Base-by-base conservation (phyloP, 2,329 filamentous ascomycete genomes). In the Alternaria burnsii region DNA sequence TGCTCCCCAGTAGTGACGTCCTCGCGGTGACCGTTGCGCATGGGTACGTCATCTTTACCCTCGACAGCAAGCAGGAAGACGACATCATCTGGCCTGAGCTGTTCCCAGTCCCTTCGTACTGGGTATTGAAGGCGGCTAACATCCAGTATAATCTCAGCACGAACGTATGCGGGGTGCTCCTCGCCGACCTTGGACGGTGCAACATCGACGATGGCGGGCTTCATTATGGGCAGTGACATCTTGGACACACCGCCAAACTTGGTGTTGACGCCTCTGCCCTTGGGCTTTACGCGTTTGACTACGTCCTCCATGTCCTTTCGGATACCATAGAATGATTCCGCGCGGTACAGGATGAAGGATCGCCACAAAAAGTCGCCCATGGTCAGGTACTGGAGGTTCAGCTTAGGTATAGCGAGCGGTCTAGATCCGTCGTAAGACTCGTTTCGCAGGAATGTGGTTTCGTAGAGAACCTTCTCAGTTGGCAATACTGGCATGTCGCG, bases 281-380 rank as follows among this genome's bases (percentile, higher is more conserved):
- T 85, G 22, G 94, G 94, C 66, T 90, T 88, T 61, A 99, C 81
- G 46, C 93, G 89, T 72, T 91, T 91, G 52, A 98, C 76, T 7
- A 91, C 88, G 48, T 92, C 87, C 75, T 97, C 93, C 58, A 99
- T 88, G 75, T 99, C 93, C 72, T 93, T 94, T 46, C 93, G 88
- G 61, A 99, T 94, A 61, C 93, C 92, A 76, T 96, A 98, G 76
- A 98, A 97, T 0, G 94, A 87, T 78, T 99, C 95, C 59, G 90
- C 91, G 41, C 94, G 89, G 76, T 97, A 95, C 9, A 99, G 83
- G 14, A 96, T 85, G 71, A 98, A 90, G 0, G 94, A 93, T 63
- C 96, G 88, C 93, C 94, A 99, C n/a, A 99, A 81, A 71, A 99
- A 99, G 78, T 99, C 95, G 3, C 93, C 93, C 52, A 97, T 88